These are phyloP conservation scores for Backusella macrospora DNA, from an alignment of 192 early-diverging fungal genomes.

Conservation along the genomic window DNA sequence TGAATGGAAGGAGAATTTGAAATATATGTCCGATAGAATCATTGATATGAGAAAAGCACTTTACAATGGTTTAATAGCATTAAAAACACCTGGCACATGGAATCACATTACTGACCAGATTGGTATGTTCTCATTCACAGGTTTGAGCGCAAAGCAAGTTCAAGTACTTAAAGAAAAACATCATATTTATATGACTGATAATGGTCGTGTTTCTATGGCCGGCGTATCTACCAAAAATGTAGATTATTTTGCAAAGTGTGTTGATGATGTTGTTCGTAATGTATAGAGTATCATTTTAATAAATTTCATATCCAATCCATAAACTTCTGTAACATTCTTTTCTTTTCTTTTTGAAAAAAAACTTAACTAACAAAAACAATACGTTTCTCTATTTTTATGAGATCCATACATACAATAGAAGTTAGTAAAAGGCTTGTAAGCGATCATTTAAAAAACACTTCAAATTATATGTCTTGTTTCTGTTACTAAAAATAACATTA, in stretches of 20 bases:
- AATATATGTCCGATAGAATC: slow-evolving; percentile 89
- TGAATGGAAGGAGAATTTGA: slow-evolving; percentile 84
- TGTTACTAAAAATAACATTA: too few relatives aligned
- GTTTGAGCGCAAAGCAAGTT: slow-evolving; percentile 70
- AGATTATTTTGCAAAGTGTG: slow-evolving; percentile 82
- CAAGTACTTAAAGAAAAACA: slow-evolving; percentile 80
- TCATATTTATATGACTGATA: slow-evolving; percentile 93
- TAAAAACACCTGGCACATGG: slow-evolving; percentile 93
- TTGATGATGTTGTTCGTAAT: slow-evolving; percentile 91
- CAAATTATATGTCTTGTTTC: too few relatives aligned
- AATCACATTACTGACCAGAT: slow-evolving; percentile 95
- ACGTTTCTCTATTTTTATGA: not conserved
- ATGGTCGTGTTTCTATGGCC: slow-evolving; percentile 97
- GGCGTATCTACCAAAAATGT: slow-evolving; percentile 90
- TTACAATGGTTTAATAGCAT: slow-evolving; percentile 61
- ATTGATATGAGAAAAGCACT: slow-evolving; percentile 82
- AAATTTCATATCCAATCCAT: not conserved
- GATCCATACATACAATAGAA: too few relatives aligned
- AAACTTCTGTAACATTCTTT: not conserved
- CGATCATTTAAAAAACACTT: too few relatives aligned
- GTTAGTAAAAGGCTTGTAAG: too few relatives aligned
- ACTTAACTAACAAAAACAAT: not conserved
- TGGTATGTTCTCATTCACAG: slow-evolving; percentile 99
- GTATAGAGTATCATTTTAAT: slow-evolving; percentile 22
- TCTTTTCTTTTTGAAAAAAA: not conserved